A percentile compares a stretch with the other conserved stretches of the same genome.
These are phyloP conservation scores for Pythium sp. DNA, from an alignment of 352 stramenopile species.

Conservation along the genomic window DNA sequence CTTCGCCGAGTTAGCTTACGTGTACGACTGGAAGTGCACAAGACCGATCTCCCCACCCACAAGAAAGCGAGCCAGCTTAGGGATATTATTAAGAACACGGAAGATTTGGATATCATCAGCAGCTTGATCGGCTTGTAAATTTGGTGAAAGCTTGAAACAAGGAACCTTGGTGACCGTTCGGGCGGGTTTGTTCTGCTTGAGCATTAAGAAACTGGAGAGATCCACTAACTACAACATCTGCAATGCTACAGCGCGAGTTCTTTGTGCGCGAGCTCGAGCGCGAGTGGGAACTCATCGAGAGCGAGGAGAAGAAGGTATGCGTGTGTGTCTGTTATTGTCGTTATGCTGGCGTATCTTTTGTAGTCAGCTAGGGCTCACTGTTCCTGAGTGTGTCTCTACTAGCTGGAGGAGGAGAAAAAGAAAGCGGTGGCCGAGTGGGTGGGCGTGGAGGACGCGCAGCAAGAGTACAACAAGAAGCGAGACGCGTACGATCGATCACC, in stretches of 20 bases:
- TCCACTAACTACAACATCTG: not conserved
- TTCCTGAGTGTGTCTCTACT: not conserved
- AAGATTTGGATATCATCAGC: not conserved
- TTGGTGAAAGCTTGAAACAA: too few species aligned
- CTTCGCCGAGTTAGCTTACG: not conserved
- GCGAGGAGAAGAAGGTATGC: conserved; percentile 56
- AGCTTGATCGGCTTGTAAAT: too few species aligned
- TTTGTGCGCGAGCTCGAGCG: conserved; percentile 57
- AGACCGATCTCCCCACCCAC: too few species aligned
- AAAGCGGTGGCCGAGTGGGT: conserved; percentile 74
- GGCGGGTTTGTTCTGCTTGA: too few species aligned
- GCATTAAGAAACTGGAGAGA: too few species aligned
- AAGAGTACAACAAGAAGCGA: conserved; percentile 60
- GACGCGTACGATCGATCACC: conserved; percentile 31
- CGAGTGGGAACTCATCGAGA: conserved; percentile 55
- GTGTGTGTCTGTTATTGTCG: not conserved
- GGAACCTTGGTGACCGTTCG: too few species aligned
- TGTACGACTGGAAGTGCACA: not conserved
- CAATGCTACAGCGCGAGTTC: conserved; percentile 52
- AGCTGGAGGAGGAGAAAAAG: conserved; percentile 77
- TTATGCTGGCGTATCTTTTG: not conserved
- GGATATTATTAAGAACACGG: not conserved
- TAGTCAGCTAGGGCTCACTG: not conserved
- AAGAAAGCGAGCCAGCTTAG: not conserved
- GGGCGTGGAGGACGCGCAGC: conserved; percentile 57